Base-by-base conservation (phyloP, 2,329 filamentous ascomycete species). In the Hypoxylon sp. region DNA sequence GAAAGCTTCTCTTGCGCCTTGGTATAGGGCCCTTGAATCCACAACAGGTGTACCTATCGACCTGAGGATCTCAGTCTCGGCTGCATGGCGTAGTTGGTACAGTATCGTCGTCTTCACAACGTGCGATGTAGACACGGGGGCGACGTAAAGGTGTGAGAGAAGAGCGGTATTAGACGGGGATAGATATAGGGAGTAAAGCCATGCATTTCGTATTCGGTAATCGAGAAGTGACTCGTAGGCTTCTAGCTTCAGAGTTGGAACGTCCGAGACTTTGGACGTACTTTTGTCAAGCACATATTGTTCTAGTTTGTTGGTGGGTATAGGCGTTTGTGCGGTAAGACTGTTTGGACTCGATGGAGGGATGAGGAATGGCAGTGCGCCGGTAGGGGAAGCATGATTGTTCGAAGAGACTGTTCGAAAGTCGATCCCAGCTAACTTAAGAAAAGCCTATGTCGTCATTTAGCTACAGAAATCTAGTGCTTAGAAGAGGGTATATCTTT, bases 331-430 rank as follows among this genome's bases (percentile, higher is more conserved):
- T 17, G 69, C 54, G 62, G 65, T 43, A 58, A 66, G 19, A 23
- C 61, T 51, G 51, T 73, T 70, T 21, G 75, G 63, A 9, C 63
- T 59, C 12, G 70, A 54, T 17, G 72, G 57, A 7, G 89, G 87
- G 6, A 93, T 79, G 31, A 99, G 80, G 73, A 96, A 97, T 0
- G 94, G 94, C 9, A 97, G 80, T n/a, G 86, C 80, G 50, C 93
- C 92, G 15, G 87, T 88, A 0, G 93, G 93, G 2, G 92, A 96
- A 41, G 93, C 91, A 75, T 97, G 94, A 71, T 97, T 97, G 63
- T 84, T 96, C 3, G 91, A 95, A 3, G 90, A 74, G 5, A 84
- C 75, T 41, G 87, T 75, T 43, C 77, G 76, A 69, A 92, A 88
- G 3, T 83, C 73, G 51, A 96, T 77, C 29, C 81, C 81, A 40